Evolutionary conservation across 2,329 filamentous ascomycete species (phyloP), one percentile per base, ranked within the genome.

Genomic region (Ophiostoma montium): DNA sequence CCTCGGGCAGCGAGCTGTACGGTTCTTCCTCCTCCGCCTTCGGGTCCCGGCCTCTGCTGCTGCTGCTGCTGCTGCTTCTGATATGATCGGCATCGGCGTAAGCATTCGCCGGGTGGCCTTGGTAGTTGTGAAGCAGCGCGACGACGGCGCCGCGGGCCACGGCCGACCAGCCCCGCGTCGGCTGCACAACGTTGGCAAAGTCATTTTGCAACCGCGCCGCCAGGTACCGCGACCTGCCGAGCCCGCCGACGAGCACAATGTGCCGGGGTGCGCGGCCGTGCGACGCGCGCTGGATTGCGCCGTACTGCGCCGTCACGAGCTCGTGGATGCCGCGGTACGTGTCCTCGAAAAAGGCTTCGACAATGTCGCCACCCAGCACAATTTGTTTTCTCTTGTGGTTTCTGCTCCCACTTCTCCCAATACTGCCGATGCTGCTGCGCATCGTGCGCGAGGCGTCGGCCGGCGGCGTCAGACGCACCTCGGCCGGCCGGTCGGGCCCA

Each of bases 61-160:
- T n/a, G n/a, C n/a, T n/a, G n/a, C n/a, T n/a, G n/a, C n/a, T n/a
- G n/a, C n/a, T n/a, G n/a, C n/a, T n/a, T n/a, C n/a, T n/a, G n/a
- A n/a, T n/a, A n/a, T n/a, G n/a, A n/a, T n/a, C n/a, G n/a, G n/a
- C n/a, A n/a, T 42, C 32, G 23, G 27, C 13, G 21, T 44, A 43
- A 8, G 41, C 39, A 16, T 43, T n/a, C n/a, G n/a, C n/a, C n/a
- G n/a, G n/a, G n/a, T n/a, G 23, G 15, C 39, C 6, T 27, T 15
- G 21, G 39, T 30, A 35, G 49, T 47, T 53, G n/a, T 41, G 48
- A n/a, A 53, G 47, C 36, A 49, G 43, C 56, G 69, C 71, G 62
- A 72, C 69, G 5, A 70, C 68, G 13, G 73, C 72, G 7, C 73
- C 73, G 32, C 68, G 68, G 2, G 71, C 70, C 6, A 75, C 69